These are phyloP conservation scores for Trypanosoma vivax DNA, from an alignment of 208 protist species.

Conservation along the genomic window DNA sequence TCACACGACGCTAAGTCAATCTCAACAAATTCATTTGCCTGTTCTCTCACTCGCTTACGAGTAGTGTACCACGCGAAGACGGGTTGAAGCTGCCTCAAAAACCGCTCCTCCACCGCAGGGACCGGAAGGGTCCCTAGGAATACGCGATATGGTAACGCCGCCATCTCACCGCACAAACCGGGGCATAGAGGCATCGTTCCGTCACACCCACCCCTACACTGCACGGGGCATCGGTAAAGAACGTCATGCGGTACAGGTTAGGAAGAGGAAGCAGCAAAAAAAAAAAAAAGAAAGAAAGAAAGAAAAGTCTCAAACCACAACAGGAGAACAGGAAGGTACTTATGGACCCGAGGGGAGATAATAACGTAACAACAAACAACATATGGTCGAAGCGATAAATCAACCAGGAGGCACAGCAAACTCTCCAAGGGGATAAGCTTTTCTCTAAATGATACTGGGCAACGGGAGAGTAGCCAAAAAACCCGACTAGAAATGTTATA, in stretches of 20 bases:
- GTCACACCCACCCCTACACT: too few relatives aligned
- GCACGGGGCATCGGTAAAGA: background rate
- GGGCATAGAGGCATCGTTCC: slow-evolving; percentile 55
- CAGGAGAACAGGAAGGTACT: background rate
- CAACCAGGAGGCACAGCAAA: too few relatives aligned
- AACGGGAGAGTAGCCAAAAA: too few relatives aligned
- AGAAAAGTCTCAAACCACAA: background rate
- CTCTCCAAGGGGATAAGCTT: too few relatives aligned
- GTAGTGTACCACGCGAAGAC: slow-evolving; percentile 81
- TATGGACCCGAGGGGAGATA: too few relatives aligned
- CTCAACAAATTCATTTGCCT: slow-evolving; percentile 85
- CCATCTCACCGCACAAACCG: slow-evolving; percentile 75
- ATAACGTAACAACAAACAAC: too few relatives aligned
- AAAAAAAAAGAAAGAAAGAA: slow-evolving; percentile 11
- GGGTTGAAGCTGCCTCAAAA: slow-evolving; percentile 71
- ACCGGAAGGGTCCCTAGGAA: slow-evolving; percentile 75
- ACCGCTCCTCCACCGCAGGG: slow-evolving; percentile 65
- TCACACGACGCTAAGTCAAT: slow-evolving; percentile 82
- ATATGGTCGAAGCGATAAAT: too few relatives aligned
- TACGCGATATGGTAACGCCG: slow-evolving; percentile 57
- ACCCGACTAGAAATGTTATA: too few relatives aligned
- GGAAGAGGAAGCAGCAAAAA: slow-evolving; percentile 7
- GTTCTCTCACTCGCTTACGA: slow-evolving; percentile 82
- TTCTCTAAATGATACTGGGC: too few relatives aligned
- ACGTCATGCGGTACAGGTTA: background rate